phyloP scores from a whole-genome alignment of 2,329 filamentous ascomycete species.

The Aspergillus luchuensis region DNA sequence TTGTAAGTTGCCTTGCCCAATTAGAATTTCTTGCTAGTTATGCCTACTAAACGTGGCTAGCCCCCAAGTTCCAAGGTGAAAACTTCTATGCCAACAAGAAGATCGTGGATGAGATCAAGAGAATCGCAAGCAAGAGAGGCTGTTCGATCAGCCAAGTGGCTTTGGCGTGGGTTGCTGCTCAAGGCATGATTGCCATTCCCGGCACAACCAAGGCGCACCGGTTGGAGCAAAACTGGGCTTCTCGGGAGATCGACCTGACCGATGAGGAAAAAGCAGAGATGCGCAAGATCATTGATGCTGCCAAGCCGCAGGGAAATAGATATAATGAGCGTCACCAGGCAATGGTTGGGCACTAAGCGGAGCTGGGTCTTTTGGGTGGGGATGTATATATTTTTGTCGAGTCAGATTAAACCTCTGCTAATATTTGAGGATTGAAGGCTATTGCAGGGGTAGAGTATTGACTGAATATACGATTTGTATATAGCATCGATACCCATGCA shows the following conservation, averaged over 20 bases:
- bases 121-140: slow-evolving; percentile 39
- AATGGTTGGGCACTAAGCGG: slow-evolving; percentile 28
- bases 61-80: slow-evolving; percentile 43
- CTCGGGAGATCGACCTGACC: slow-evolving; percentile 39
- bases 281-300: slow-evolving; percentile 40
- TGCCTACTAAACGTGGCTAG: slow-evolving; percentile 12
- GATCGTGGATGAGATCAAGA: slow-evolving; percentile 48
- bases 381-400: not conserved
- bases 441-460: no score
- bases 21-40: fast-evolving
- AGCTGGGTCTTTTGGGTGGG: not conserved
- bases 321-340: slow-evolving; percentile 31
- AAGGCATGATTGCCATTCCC: slow-evolving; percentile 50
- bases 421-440: not conserved
- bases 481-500: not conserved
- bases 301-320: slow-evolving; percentile 42
- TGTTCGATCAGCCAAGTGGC: slow-evolving; percentile 41
- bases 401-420: not conserved
- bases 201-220: slow-evolving; percentile 48
- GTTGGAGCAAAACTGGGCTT: slow-evolving; percentile 46
- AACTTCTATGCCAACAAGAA: slow-evolving; percentile 50
- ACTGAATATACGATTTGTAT: not conserved
- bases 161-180: slow-evolving; percentile 45
- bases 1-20: slow-evolving; percentile 26
- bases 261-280: slow-evolving; percentile 45